A percentile compares a stretch with the other conserved stretches of the same genome.
phyloP scores from a whole-genome alignment of 768 basidiomycete species.

The Multifurca ochricompacta region DNA sequence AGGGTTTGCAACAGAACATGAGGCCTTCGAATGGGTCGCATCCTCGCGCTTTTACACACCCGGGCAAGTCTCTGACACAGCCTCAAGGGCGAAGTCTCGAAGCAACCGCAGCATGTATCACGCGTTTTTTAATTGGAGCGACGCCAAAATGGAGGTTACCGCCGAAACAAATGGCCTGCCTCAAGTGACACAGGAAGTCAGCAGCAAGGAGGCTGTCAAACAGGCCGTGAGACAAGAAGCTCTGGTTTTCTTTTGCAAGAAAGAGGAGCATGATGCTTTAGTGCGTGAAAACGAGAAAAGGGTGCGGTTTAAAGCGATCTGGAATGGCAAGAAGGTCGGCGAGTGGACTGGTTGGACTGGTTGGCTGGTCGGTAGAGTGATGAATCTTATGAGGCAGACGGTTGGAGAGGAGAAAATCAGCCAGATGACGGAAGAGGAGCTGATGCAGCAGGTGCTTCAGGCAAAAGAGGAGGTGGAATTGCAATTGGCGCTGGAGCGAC shows the following conservation, averaged over 20 bases:
- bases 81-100: slow-evolving; percentile 33
- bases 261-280: slow-evolving; percentile 38
- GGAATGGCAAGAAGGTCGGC: slow-evolving; percentile 43
- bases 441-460: slow-evolving; percentile 10
- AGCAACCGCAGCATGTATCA: slow-evolving; percentile 48
- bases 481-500: not conserved
- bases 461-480: slow-evolving; percentile 8
- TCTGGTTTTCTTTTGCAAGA: slow-evolving; percentile 44
- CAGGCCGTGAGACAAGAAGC: slow-evolving; percentile 35
- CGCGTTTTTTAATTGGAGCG: slow-evolving; percentile 41
- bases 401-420: slow-evolving; percentile 39
- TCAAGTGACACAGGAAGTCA: not conserved
- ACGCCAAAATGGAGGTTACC: not conserved
- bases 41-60: slow-evolving; percentile 48
- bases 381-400: slow-evolving; percentile 40
- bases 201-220: not conserved
- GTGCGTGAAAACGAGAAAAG: slow-evolving; percentile 25
- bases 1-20: slow-evolving; percentile 48
- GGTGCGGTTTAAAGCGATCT: slow-evolving; percentile 35
- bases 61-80: slow-evolving; percentile 26
- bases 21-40: slow-evolving; percentile 52
- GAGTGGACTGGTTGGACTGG: slow-evolving; percentile 44
- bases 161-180: not conserved
- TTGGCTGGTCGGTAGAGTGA: slow-evolving; percentile 44
- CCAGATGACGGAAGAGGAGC: slow-evolving; percentile 19